These are phyloP conservation scores for Eucalyptus sp. DNA, from an alignment of 345 rosid species.

Conservation along the genomic window DNA sequence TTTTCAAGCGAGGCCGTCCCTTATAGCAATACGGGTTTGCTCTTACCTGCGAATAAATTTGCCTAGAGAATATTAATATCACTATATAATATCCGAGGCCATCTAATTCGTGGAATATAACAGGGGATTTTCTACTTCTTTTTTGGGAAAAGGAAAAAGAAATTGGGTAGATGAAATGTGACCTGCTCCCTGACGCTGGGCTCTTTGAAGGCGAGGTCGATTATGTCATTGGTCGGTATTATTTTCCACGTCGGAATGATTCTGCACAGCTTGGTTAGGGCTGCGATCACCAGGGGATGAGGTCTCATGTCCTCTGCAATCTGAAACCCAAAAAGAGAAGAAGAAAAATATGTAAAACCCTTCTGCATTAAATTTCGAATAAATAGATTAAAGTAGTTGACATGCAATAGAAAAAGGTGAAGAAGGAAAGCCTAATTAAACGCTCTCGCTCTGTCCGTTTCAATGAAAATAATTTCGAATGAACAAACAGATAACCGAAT, in stretches of 20 bases:
- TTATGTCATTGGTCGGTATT: constrained; percentile 49
- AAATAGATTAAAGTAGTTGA: neutral
- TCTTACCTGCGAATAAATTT: neutral
- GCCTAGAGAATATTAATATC: neutral
- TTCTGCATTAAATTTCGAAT: neutral
- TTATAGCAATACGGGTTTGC: constrained; percentile 41
- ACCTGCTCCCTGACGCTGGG: constrained; percentile 65
- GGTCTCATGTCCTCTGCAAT: constrained; percentile 74
- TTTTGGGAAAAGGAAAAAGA: neutral
- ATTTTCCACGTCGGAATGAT: constrained; percentile 70
- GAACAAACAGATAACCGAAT: neutral
- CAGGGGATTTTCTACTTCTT: neutral
- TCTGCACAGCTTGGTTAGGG: constrained; percentile 25
- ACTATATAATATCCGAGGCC: neutral
- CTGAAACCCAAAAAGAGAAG: constrained; percentile 7
- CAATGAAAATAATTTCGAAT: neutral
- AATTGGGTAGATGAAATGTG: neutral
- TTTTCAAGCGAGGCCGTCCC: constrained; percentile 48
- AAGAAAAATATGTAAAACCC: neutral
- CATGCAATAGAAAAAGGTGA: neutral
- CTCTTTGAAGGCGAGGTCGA: constrained; percentile 56
- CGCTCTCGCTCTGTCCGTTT: neutral
- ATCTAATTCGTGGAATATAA: neutral
- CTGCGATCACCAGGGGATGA: constrained; percentile 19
- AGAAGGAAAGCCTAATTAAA: neutral